Percentiles rank a stretch among this genome's conserved stretches.
Evolutionary conservation across 129 eudicot genomes (phyloP).

Genomic region (Flaveria ramosissima): DNA sequence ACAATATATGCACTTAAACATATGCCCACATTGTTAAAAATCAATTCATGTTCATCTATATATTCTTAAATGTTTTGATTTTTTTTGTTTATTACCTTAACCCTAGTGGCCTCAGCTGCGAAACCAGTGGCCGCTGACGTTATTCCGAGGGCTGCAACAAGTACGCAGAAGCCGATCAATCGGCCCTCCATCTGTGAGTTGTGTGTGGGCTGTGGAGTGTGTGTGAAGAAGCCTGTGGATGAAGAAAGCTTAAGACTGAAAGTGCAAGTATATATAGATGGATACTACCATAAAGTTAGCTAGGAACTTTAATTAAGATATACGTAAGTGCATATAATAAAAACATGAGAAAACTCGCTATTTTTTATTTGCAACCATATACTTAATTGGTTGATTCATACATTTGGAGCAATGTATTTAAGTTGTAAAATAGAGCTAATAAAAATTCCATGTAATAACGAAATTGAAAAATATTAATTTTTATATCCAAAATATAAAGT

Average conservation of each 20-base stretch:
- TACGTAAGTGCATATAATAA: no score
- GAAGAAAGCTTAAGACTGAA: constrained; percentile 18
- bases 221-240: constrained; percentile 21
- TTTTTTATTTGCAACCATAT: not conserved
- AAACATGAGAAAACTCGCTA: not conserved
- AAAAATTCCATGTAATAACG: not conserved
- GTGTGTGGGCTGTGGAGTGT: constrained; percentile 4
- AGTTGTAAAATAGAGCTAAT: not conserved
- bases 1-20: no score
- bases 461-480: not conserved
- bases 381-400: not conserved
- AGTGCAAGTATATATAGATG: constrained; percentile 18
- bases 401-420: not conserved
- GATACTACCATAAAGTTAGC: constrained; percentile 9
- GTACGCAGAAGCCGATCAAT: constrained; percentile 12
- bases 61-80: no score
- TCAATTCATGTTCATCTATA: not conserved
- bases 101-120: constrained; percentile 27
- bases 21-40: not conserved
- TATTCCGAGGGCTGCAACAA: constrained; percentile 33
- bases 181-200: constrained; percentile 30
- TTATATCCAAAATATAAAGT: not conserved
- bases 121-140: constrained; percentile 34
- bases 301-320: not conserved
- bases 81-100: constrained; percentile 34